These are phyloP conservation scores for Aspergillus carbonarius DNA, from an alignment of 2,329 filamentous ascomycete species.

Conservation along the genomic window DNA sequence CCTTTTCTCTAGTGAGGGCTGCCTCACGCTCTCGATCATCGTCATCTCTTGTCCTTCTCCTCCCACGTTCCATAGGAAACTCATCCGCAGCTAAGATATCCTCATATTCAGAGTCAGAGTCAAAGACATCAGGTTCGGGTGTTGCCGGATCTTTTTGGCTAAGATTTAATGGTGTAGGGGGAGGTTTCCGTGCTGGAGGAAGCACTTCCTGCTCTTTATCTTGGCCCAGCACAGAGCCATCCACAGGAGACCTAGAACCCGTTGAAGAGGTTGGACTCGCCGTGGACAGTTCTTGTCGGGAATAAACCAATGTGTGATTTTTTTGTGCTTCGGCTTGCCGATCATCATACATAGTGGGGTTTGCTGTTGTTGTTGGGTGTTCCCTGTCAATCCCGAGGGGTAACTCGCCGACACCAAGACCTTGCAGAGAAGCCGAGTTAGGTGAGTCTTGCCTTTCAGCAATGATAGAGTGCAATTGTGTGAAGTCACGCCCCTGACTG, in stretches of 20 bases:
- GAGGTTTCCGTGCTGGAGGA: slow-evolving; percentile 73
- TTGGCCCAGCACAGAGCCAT: slow-evolving; percentile 16
- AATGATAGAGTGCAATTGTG: not conserved
- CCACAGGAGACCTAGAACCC: slow-evolving; percentile 21
- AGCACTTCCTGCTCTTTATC: slow-evolving; percentile 38
- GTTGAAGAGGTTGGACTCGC: slow-evolving; percentile 21
- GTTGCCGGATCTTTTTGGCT: slow-evolving; percentile 46
- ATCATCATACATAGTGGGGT: slow-evolving; percentile 4
- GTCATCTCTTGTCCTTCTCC: slow-evolving; percentile 81
- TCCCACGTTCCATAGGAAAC: slow-evolving; percentile 64
- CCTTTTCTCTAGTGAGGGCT: slow-evolving; percentile 65
- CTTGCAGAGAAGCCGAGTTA: slow-evolving; percentile 8
- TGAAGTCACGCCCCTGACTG: not conserved
- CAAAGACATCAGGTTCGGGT: slow-evolving; percentile 52
- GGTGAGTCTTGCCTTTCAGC: not conserved
- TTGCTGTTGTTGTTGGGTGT: not conserved
- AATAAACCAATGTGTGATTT: slow-evolving; percentile 11
- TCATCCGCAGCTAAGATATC: slow-evolving; percentile 71
- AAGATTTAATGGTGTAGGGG: slow-evolving; percentile 80
- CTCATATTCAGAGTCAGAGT: slow-evolving; percentile 80
- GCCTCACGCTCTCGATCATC: slow-evolving; percentile 77
- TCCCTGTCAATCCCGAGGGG: not conserved
- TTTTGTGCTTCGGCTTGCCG: slow-evolving; percentile 8
- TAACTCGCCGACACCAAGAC: slow-evolving; percentile 4
- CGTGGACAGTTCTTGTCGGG: slow-evolving; percentile 16